Conservation (phyloP, 495 filamentous ascomycete species). For the Aspergillus wentii region DNA sequence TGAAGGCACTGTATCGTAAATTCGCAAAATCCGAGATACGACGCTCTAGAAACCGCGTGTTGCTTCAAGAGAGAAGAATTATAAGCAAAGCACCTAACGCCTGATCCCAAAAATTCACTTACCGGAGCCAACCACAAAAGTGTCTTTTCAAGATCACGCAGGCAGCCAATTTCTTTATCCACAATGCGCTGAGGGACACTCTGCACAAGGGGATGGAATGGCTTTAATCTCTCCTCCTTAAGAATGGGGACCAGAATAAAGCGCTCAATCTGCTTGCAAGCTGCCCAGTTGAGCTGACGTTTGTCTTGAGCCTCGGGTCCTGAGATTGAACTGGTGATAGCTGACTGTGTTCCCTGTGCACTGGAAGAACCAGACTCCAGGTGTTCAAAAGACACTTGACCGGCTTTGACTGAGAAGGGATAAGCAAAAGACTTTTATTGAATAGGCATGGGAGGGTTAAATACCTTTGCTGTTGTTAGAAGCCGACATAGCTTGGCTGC, state of each 20-base stretch:
- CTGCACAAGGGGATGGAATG: slow-evolving; percentile 72
- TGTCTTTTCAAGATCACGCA: slow-evolving; percentile 87
- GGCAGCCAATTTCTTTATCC: slow-evolving; percentile 73
- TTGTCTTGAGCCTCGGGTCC: slow-evolving; percentile 19
- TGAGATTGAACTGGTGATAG: slow-evolving; percentile 40
- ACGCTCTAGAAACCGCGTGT: slow-evolving; percentile 57
- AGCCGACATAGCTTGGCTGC: slow-evolving; percentile 18
- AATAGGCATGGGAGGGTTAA: too few species aligned
- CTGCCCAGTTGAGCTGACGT: slow-evolving; percentile 43
- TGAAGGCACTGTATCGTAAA: slow-evolving; percentile 81
- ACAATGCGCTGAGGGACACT: slow-evolving; percentile 72
- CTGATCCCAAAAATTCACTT: slow-evolving; percentile 51
- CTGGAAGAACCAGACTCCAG: slow-evolving; percentile 3
- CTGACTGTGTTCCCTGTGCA: slow-evolving; percentile 25
- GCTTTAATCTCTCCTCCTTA: slow-evolving; percentile 53
- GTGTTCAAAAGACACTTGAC: slow-evolving; percentile 11
- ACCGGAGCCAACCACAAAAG: slow-evolving; percentile 82
- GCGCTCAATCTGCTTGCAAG: slow-evolving; percentile 51
- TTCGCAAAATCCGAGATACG: slow-evolving; percentile 81
- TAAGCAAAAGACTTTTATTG: slow-evolving; percentile 10
- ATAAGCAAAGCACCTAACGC: slow-evolving; percentile 63
- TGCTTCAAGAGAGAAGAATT: slow-evolving; percentile 58
- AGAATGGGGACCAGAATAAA: slow-evolving; percentile 55
- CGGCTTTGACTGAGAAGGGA: slow-evolving; percentile 19
- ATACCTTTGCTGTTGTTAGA: slow-evolving; percentile 15